phyloP scores from a whole-genome alignment of 148 eudicot species.

The Camellia sinensis region DNA sequence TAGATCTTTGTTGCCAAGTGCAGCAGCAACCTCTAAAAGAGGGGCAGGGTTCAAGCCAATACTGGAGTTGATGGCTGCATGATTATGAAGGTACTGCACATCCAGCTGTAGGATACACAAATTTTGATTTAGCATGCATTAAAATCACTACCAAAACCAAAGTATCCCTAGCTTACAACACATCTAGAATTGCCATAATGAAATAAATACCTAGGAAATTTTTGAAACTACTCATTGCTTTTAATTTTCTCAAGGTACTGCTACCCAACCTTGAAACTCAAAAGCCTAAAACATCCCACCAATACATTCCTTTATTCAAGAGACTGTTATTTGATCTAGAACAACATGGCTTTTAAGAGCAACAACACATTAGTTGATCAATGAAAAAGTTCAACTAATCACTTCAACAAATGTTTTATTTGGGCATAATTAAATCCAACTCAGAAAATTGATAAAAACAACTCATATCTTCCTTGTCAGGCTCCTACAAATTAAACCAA shows the following conservation, averaged over 20 bases:
- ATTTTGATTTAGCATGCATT: not conserved
- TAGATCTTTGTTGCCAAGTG: constrained; percentile 64
- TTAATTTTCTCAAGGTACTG: not conserved
- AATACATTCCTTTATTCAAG: not conserved
- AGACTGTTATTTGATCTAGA: not conserved
- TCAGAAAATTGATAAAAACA: too few relatives aligned
- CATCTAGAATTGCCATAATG: not conserved
- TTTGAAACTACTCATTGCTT: not conserved
- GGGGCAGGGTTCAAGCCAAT: constrained; percentile 83
- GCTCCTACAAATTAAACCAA: not conserved
- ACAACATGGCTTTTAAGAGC: not conserved
- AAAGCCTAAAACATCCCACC: too few relatives aligned
- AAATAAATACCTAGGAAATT: not conserved
- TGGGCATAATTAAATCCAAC: too few relatives aligned
- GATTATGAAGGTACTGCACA: constrained; percentile 66
- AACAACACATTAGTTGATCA: not conserved
- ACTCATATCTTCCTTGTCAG: not conserved
- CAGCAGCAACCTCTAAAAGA: constrained; percentile 62
- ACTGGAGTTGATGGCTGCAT: constrained; percentile 68
- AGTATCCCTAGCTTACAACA: not conserved
- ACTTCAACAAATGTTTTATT: not conserved
- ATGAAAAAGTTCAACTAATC: too few relatives aligned
- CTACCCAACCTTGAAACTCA: not conserved
- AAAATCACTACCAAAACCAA: not conserved
- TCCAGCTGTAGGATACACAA: constrained; percentile 57